Base-by-base conservation (phyloP, 441 rosid species). In the Erodium trifolium region DNA sequence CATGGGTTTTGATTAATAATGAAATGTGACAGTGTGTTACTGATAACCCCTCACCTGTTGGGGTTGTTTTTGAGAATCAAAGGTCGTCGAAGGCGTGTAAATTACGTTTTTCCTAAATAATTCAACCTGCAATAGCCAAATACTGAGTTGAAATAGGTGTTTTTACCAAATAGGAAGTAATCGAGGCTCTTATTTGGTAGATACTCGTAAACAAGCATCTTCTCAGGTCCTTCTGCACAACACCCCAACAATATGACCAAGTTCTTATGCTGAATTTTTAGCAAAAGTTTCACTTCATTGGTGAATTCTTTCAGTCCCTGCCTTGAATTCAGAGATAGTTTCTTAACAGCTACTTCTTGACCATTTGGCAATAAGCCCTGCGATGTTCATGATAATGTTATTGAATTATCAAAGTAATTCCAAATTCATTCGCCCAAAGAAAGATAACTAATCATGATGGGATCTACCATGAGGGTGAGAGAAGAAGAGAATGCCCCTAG, bases 121-220 rank as follows among this genome's bases (percentile, higher is more conserved):
- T 43, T 43, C 49, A 43, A 43, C n/a, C 13, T 10, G 13, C 49
- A 10, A 37, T 43, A 43, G 49, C 13, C 49, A 43, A 43, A 43
- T 43, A 39, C 13, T 23, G 57, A 41, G 31, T 29, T 47, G 67
- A 11, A 31, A 13, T 13, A 0, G 60, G 31, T 64, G 34, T 9
- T 29, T 65, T 72, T 85, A 92, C 96, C 93, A 55, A 92, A 92
- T 9, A 92, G 85, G 79, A 88, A 85, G 77, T 43, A 43, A 72
- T 92, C 96, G 3, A 92, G 93, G 82, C 96, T 90, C 85, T 68
- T 87, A 80, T 92, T 92, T 1, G 87, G 88, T 53, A 92, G 86
- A 77, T 88, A 92, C 78, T 92, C 96, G n/a, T 92, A 92, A 72
- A 92, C 93, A 76, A 92, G 88, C 87, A 92, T 92, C 87, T 88